Percentiles rank a stretch among this genome's conserved stretches.
Conservation (phyloP, 140 eudicot genomes). For the Stevia rebaudiana region DNA sequence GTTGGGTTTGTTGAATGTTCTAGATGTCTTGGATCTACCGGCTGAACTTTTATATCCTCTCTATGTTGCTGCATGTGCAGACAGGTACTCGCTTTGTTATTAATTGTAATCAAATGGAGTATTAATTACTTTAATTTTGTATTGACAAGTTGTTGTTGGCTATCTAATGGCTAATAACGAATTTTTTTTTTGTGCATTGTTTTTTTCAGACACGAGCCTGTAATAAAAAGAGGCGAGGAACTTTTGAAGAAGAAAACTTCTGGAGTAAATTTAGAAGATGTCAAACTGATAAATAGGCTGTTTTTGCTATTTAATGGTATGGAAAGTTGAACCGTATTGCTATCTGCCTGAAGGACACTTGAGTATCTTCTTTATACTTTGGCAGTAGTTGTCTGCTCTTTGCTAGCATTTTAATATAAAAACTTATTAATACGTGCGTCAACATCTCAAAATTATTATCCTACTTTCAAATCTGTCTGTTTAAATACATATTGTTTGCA, state of each 20-base stretch:
- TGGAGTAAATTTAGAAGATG: conserved; percentile 68
- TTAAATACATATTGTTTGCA: conserved; percentile 13
- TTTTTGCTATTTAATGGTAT: conserved; percentile 81
- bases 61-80: conserved; percentile 79
- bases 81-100: conserved; percentile 44
- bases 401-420: background rate
- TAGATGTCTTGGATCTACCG: conserved; percentile 64
- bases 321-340: conserved; percentile 20
- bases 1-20: conserved; percentile 75
- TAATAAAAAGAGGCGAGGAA: conserved; percentile 78
- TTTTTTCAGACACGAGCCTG: conserved; percentile 71
- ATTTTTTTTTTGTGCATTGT: conserved; percentile 18
- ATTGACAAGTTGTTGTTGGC: background rate
- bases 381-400: conserved; percentile 19
- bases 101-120: background rate
- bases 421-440: conserved; percentile 6
- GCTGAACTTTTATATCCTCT: conserved; percentile 78
- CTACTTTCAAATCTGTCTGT: conserved; percentile 8
- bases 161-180: background rate
- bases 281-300: conserved; percentile 58
- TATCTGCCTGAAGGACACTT: conserved; percentile 16
- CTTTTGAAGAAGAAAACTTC: conserved; percentile 80
- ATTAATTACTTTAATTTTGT: background rate
- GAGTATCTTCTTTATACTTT: conserved; percentile 15
- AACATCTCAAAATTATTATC: background rate